A percentile compares a stretch with the other conserved stretches of the same genome.
phyloP scores from a whole-genome alignment of 2,329 filamentous ascomycete genomes.

The Fusarium goolgardi region DNA sequence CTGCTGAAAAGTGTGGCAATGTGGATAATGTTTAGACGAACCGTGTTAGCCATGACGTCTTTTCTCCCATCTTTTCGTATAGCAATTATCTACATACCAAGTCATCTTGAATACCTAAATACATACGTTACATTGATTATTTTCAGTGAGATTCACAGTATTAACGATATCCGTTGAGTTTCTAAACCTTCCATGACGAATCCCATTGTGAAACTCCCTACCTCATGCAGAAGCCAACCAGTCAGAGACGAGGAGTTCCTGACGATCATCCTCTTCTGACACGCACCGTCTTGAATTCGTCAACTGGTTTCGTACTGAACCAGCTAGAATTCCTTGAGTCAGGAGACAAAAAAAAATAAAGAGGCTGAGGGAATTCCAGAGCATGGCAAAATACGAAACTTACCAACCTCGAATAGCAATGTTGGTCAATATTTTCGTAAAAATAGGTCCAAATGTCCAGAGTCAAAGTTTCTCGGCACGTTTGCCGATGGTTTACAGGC shows the following conservation, averaged over 20 bases:
- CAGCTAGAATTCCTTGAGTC: not conserved
- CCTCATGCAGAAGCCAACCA: constrained; percentile 30
- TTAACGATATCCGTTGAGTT: not conserved
- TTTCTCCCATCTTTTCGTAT: constrained; percentile 4
- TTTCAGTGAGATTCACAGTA: not conserved
- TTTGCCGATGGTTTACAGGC: constrained; percentile 13
- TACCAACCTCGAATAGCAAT: constrained; percentile 10
- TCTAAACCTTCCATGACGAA: constrained; percentile 25
- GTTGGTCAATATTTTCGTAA: constrained; percentile 2
- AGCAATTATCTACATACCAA: not conserved
- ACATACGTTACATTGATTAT: too few relatives aligned
- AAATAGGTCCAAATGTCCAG: not conserved
- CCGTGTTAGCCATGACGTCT: constrained; percentile 34
- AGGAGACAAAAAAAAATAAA: too few relatives aligned
- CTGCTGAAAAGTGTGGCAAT: constrained; percentile 21
- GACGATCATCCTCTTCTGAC: constrained; percentile 34
- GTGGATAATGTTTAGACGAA: constrained; percentile 5
- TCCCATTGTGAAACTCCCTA: constrained; percentile 24
- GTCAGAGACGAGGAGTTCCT: constrained; percentile 32
- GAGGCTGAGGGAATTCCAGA: constrained; percentile 22
- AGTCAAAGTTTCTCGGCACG: constrained; percentile 14
- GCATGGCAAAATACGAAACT: constrained; percentile 20
- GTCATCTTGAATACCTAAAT: not conserved
- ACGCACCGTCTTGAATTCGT: constrained; percentile 30
- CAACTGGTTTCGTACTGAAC: constrained; percentile 21